A percentile compares a stretch with the other conserved stretches of the same genome.
phyloP scores from a whole-genome alignment of 2,329 filamentous ascomycete genomes.

The Mycogone perniciosa region DNA sequence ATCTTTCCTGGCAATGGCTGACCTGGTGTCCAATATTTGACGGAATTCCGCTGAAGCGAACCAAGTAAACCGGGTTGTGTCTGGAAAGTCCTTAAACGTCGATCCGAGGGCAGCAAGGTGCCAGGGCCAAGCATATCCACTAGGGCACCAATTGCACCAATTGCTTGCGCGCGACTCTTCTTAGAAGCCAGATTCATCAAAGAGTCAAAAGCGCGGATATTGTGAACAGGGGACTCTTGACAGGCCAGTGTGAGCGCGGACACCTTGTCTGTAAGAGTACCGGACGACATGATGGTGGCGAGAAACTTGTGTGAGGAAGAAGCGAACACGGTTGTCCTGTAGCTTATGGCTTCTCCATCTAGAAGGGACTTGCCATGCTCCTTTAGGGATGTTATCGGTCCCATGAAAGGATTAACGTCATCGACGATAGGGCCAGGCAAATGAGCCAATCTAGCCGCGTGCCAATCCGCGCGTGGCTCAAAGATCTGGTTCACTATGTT shows the following conservation, averaged over 20 bases:
- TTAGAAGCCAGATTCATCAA: constrained; percentile 81
- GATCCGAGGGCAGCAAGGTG: constrained; percentile 72
- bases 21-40: constrained; percentile 57
- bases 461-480: constrained; percentile 54
- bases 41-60: constrained; percentile 57
- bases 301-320: constrained; percentile 93
- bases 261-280: constrained; percentile 93
- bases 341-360: constrained; percentile 69
- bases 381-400: constrained; percentile 48
- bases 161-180: constrained; percentile 84
- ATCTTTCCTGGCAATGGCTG: constrained; percentile 68
- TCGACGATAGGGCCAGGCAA: constrained; percentile 41
- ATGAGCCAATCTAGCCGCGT: constrained; percentile 37
- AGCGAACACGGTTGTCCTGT: constrained; percentile 65
- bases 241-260: constrained; percentile 90
- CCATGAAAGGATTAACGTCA: constrained; percentile 36
- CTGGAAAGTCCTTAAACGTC: constrained; percentile 73
- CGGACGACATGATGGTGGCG: constrained; percentile 92
- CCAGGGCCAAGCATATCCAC: constrained; percentile 93
- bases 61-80: constrained; percentile 71
- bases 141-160: constrained; percentile 85
- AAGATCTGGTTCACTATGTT: constrained; percentile 41
- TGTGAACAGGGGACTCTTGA: constrained; percentile 94
- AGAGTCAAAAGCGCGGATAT: constrained; percentile 79
- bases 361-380: constrained; percentile 68